Conservation (phyloP, 2,329 filamentous ascomycete genomes). For the Grosmannia huntii region DNA sequence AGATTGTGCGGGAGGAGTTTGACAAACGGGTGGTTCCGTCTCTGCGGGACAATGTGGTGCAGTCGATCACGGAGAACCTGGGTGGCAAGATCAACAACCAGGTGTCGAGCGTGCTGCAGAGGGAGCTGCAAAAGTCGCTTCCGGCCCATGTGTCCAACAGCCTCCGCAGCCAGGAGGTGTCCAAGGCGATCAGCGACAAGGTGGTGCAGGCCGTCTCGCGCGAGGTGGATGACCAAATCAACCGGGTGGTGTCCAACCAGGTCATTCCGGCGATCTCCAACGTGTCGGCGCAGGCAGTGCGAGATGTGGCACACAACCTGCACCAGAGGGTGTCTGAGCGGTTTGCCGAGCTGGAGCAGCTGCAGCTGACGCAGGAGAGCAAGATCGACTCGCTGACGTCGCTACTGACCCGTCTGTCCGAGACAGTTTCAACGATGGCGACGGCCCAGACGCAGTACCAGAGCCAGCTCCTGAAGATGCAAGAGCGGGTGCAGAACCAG, state of each 20-base stretch:
- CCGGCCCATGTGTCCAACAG: conserved; percentile 54
- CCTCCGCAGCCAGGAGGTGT: conserved; percentile 60
- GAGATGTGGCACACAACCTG: conserved; percentile 55
- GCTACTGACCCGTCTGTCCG: conserved; percentile 52
- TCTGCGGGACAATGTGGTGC: conserved; percentile 53
- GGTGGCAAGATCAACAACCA: conserved; percentile 53
- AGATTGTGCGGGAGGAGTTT: conserved; percentile 66
- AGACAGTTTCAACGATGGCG: conserved; percentile 59
- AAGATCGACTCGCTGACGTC: conserved; percentile 65
- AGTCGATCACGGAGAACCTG: conserved; percentile 60
- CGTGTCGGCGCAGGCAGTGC: conserved; percentile 51
- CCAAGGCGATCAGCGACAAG: conserved; percentile 60
- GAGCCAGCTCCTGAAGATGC: conserved; percentile 46
- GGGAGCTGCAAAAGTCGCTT: conserved; percentile 59
- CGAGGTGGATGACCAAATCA: conserved; percentile 58
- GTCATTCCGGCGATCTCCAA: conserved; percentile 55
- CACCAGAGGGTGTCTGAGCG: conserved; percentile 47
- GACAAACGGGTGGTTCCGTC: conserved; percentile 63
- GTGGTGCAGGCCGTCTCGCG: conserved; percentile 53
- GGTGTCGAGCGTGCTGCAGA: conserved; percentile 52
- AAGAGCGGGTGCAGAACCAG: conserved; percentile 10
- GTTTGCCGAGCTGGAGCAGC: conserved; percentile 35
- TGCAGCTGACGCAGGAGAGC: conserved; percentile 37
- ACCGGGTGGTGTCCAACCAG: conserved; percentile 44
- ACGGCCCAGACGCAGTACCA: conserved; percentile 57